Conservation (phyloP, 768 basidiomycete genomes). For the Clavulina sp. region DNA sequence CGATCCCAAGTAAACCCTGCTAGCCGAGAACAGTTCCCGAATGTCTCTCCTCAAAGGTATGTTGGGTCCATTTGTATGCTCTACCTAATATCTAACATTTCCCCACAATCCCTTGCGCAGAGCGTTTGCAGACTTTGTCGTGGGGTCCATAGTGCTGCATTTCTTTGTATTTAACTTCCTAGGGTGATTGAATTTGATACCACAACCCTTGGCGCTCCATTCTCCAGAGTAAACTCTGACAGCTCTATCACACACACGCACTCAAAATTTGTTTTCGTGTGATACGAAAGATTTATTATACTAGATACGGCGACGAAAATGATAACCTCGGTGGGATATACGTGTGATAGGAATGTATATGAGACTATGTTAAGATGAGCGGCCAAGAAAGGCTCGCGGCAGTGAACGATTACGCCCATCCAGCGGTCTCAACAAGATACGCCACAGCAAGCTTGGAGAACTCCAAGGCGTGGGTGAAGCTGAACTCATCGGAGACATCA, state of each 20-base stretch:
- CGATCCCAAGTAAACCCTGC: slow-evolving; percentile 82
- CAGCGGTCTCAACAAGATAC: slow-evolving; percentile 55
- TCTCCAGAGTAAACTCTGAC: too few species aligned
- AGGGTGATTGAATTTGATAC: too few species aligned
- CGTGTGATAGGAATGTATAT: too few species aligned
- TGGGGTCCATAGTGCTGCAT: slow-evolving; percentile 90
- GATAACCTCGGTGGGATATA: too few species aligned
- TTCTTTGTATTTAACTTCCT: slow-evolving; percentile 99
- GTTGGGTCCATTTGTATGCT: slow-evolving; percentile 14
- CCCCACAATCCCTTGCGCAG: slow-evolving; percentile 24
- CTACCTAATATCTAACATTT: background rate
- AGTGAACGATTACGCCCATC: too few species aligned
- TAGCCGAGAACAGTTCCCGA: slow-evolving; percentile 68
- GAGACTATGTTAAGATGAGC: too few species aligned
- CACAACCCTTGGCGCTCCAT: too few species aligned
- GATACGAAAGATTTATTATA: too few species aligned
- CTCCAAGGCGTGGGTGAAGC: slow-evolving; percentile 71
- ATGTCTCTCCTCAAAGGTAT: slow-evolving; percentile 85
- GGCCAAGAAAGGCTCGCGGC: too few species aligned
- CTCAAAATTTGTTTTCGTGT: too few species aligned
- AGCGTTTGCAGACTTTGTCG: slow-evolving; percentile 90
- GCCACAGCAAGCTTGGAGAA: slow-evolving; percentile 74
- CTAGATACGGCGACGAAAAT: too few species aligned
- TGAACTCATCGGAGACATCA: slow-evolving; percentile 76
- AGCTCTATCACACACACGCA: too few species aligned